Conservation (phyloP, 495 filamentous ascomycete species). For the Staphylotrichum tortipilum region DNA sequence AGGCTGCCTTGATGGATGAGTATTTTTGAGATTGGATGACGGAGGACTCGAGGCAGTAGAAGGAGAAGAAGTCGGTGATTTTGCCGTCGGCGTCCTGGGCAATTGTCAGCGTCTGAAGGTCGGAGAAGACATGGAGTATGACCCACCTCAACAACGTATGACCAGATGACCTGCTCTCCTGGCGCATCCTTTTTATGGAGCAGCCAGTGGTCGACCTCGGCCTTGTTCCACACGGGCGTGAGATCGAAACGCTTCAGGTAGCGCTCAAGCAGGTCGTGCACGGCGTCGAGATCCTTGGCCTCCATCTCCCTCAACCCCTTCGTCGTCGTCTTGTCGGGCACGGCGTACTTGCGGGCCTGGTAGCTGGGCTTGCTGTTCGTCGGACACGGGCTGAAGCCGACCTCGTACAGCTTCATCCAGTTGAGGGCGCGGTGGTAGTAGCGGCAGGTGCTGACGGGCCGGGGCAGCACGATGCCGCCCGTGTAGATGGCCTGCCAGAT, state of each 20-base stretch:
- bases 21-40: slow-evolving; percentile 76
- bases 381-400: slow-evolving; percentile 81
- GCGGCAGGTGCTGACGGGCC: slow-evolving; percentile 80
- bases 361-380: slow-evolving; percentile 67
- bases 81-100: slow-evolving; percentile 46
- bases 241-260: slow-evolving; percentile 76
- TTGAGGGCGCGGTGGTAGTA: slow-evolving; percentile 91
- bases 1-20: slow-evolving; percentile 71
- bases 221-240: slow-evolving; percentile 67
- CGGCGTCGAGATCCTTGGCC: slow-evolving; percentile 68
- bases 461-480: slow-evolving; percentile 80
- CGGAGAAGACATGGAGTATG: not conserved
- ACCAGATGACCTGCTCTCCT: slow-evolving; percentile 78
- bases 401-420: slow-evolving; percentile 91
- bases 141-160: slow-evolving; percentile 76
- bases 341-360: slow-evolving; percentile 69
- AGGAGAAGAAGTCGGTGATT: slow-evolving; percentile 94
- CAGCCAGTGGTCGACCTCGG: slow-evolving; percentile 84
- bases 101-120: slow-evolving; percentile 1
- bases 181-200: slow-evolving; percentile 51
- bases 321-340: slow-evolving; percentile 62
- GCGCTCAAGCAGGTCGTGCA: slow-evolving; percentile 62
- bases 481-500: slow-evolving; percentile 96
- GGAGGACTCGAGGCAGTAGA: slow-evolving; percentile 88
- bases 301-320: slow-evolving; percentile 73